Conservation (phyloP, 176 grass and related monocot species). For the Echinochloa phyllopogon region DNA sequence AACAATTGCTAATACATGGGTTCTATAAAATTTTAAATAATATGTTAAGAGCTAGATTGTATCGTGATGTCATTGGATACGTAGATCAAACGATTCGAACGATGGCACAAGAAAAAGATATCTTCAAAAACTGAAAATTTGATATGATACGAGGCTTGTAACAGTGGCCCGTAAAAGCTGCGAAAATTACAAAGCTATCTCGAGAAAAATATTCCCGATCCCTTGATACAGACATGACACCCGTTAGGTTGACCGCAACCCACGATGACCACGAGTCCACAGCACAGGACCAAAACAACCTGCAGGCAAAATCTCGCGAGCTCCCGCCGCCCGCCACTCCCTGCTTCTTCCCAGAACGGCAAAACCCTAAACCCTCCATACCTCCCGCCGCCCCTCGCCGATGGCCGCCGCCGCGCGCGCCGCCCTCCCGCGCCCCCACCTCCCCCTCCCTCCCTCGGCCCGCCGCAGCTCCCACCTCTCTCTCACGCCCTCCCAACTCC, state of each 20-base stretch:
- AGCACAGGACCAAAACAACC: neutral
- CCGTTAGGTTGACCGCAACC: too few relatives aligned
- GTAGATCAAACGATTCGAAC: too few relatives aligned
- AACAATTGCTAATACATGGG: too few relatives aligned
- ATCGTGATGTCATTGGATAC: too few relatives aligned
- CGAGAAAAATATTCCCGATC: neutral
- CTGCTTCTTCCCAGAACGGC: neutral
- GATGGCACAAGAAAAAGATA: too few relatives aligned
- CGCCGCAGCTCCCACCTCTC: neutral
- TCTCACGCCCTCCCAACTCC: neutral
- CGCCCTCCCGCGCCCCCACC: conserved; percentile 16
- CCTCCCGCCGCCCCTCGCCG: neutral
- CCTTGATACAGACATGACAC: too few relatives aligned
- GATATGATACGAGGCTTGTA: too few relatives aligned
- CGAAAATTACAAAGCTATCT: neutral
- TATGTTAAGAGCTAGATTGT: too few relatives aligned
- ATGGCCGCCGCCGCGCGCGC: conserved; percentile 46
- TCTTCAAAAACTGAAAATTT: too few relatives aligned
- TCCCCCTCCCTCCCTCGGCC: neutral
- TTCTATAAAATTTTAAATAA: too few relatives aligned
- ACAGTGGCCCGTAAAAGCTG: neutral
- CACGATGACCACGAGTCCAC: too few relatives aligned
- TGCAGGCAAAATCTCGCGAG: neutral
- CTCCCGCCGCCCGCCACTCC: neutral
- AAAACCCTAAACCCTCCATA: conserved; percentile 41